Conservation (phyloP, 805 yeast genomes). For the Sporopachydermia lactativora region DNA sequence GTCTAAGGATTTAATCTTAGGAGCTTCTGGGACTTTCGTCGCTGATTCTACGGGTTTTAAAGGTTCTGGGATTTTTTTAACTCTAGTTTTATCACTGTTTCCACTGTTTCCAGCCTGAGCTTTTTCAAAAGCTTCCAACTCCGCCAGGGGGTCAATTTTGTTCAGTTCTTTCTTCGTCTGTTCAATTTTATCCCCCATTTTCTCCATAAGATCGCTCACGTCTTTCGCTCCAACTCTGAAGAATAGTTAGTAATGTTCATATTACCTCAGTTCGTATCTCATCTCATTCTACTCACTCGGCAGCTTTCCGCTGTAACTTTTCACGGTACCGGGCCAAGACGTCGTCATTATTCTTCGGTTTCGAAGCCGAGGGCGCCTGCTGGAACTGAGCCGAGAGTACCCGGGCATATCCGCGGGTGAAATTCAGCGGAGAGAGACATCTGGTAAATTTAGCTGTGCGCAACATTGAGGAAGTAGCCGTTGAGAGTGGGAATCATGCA, state of each 20-base stretch:
- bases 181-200: slow-evolving; percentile 47
- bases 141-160: slow-evolving; percentile 55
- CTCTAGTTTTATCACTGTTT: slow-evolving; percentile 14
- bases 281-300: slow-evolving; percentile 9
- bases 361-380: background rate
- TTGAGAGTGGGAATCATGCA: no score
- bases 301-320: slow-evolving; percentile 27
- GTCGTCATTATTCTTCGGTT: slow-evolving; percentile 16
- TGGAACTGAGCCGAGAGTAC: background rate
- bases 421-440: no score
- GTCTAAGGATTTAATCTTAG: slow-evolving; percentile 46
- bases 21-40: slow-evolving; percentile 24
- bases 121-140: slow-evolving; percentile 20
- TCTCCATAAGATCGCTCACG: slow-evolving; percentile 47
- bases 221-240: slow-evolving; percentile 26
- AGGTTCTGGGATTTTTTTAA: slow-evolving; percentile 11
- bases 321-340: slow-evolving; percentile 25
- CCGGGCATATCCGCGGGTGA: background rate
- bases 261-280: background rate
- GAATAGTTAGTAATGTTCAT: slow-evolving; percentile 6
- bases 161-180: slow-evolving; percentile 39
- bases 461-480: no score
- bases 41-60: slow-evolving; percentile 16
- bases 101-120: slow-evolving; percentile 10
- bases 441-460: no score